Base-by-base conservation (phyloP, 2,329 filamentous ascomycete genomes). In the Orbilia ellipsospora region DNA sequence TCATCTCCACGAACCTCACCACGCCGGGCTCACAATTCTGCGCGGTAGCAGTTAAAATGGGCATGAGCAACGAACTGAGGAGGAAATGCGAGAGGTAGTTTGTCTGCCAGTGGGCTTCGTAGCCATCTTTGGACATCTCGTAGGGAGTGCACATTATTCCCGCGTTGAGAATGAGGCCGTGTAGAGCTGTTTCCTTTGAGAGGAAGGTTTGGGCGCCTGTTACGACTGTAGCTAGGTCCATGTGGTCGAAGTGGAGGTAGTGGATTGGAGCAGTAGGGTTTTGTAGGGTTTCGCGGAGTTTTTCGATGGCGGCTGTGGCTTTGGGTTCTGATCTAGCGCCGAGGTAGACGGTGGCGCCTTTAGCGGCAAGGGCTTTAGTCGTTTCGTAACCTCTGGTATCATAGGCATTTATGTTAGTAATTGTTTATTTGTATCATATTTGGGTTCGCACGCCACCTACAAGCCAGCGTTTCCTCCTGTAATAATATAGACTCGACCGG, bases 1-100 rank as follows among this genome's bases (percentile, higher is more conserved):
- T 78, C 28, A 85, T 73, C 75, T 84, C 85, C 31, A 86, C 82
- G 45, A 85, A 79, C 2, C 84, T 81, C 2, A 82, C 80, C 2
- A 80, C 77, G 4, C 81, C 81, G 0, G 79, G 77, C 1, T 78
- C 51, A 15, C 77, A 77, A 2, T 40, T 77, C 1, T 77, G 66
- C 0, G 82, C 82, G 0, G 82, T 82, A 4, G 81, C 80, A 36
- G 82, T 76, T 1, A 87, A 73, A 31, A 82, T 82, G 0, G 84
- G 82, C 51, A 85, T 78, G n/a, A 87, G 81, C 16, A 86, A 80
- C 44, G 84, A 83, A 0, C 85, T 84, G 26, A 86, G 80, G 10
- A 85, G 78, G 77, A 86, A 86, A 36, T 86, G 84, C 0, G 84
- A 84, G 12, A 87, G 75, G 73, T 87, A 83, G 78, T 87, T 87